Percentiles rank a stretch among this genome's conserved stretches.
These are phyloP conservation scores for Phytophthora agathidicida DNA, from an alignment of 352 stramenopile species.

Conservation along the genomic window DNA sequence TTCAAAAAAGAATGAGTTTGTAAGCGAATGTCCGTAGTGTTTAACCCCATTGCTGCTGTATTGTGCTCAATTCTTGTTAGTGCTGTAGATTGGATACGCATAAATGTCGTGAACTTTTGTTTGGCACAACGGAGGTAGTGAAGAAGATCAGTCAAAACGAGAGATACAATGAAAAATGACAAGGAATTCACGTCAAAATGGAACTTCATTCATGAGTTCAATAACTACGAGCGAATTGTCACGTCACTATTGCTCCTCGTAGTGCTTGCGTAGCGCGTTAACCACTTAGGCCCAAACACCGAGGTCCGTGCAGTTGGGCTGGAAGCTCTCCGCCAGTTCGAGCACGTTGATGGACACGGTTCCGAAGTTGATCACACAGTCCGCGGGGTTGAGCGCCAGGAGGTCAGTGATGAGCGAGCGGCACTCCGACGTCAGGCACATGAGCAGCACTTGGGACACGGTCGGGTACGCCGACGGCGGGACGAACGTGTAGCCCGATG, in stretches of 20 bases:
- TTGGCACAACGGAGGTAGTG: no score
- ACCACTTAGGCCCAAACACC: constrained; percentile 26
- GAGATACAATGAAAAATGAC: background rate
- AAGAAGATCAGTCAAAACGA: no score
- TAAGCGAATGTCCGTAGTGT: no score
- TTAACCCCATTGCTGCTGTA: no score
- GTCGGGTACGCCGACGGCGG: constrained; percentile 41
- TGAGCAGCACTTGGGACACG: constrained; percentile 33
- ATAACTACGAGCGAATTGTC: constrained; percentile 21
- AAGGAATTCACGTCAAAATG: constrained; percentile 18
- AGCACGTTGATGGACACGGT: constrained; percentile 52
- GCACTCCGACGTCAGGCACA: constrained; percentile 45
- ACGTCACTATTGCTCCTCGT: constrained; percentile 6
- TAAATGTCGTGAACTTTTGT: no score
- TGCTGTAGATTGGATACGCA: no score
- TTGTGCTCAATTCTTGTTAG: no score
- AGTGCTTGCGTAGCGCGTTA: constrained; percentile 11
- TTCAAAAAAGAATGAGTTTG: no score
- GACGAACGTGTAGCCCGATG: constrained; percentile 41
- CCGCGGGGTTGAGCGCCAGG: constrained; percentile 34
- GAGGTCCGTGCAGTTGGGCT: constrained; percentile 41
- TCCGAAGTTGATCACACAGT: constrained; percentile 55
- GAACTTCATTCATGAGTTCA: constrained; percentile 15
- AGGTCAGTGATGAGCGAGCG: constrained; percentile 40
- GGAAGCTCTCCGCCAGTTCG: constrained; percentile 45